These are phyloP conservation scores for Circinella minor DNA, from an alignment of 371 early-diverging fungal species.

Conservation along the genomic window DNA sequence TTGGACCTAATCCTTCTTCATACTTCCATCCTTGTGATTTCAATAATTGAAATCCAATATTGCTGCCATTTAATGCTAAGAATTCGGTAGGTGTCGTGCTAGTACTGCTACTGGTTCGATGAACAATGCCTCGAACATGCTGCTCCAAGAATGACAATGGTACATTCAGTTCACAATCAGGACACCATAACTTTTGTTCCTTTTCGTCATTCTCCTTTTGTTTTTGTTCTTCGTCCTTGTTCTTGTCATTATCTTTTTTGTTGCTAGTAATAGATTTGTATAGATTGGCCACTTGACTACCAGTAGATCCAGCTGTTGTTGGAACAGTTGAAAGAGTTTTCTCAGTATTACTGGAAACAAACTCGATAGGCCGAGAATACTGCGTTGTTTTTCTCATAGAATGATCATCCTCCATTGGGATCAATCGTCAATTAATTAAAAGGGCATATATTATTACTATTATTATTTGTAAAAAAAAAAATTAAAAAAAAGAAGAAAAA, in stretches of 20 bases:
- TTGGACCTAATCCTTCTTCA: slow-evolving; percentile 54
- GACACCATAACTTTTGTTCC: slow-evolving; percentile 23
- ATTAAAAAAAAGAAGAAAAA: neutral
- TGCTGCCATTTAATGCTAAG: slow-evolving; percentile 29
- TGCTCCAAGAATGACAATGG: slow-evolving; percentile 17
- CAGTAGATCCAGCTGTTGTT: neutral
- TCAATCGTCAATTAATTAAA: neutral
- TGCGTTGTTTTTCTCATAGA: slow-evolving; percentile 3
- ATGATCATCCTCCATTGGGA: neutral
- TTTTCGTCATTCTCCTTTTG: neutral
- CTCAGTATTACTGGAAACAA: neutral
- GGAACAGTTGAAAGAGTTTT: neutral
- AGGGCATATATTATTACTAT: neutral
- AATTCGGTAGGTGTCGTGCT: slow-evolving; percentile 20
- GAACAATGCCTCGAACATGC: slow-evolving; percentile 40
- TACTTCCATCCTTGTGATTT: slow-evolving; percentile 59
- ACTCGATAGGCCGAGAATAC: slow-evolving; percentile 5
- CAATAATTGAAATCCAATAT: slow-evolving; percentile 55
- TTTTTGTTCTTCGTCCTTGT: neutral
- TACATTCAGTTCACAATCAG: slow-evolving; percentile 28
- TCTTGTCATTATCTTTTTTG: neutral
- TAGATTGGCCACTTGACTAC: slow-evolving; percentile 19
- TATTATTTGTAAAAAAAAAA: neutral
- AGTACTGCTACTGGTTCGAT: slow-evolving; percentile 27
- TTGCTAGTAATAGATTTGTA: slow-evolving; percentile 12